Evolutionary conservation across 73 alveolate genomes (phyloP), one percentile per base, ranked within the genome.

Genomic region (Vitrella brassicaformis): DNA sequence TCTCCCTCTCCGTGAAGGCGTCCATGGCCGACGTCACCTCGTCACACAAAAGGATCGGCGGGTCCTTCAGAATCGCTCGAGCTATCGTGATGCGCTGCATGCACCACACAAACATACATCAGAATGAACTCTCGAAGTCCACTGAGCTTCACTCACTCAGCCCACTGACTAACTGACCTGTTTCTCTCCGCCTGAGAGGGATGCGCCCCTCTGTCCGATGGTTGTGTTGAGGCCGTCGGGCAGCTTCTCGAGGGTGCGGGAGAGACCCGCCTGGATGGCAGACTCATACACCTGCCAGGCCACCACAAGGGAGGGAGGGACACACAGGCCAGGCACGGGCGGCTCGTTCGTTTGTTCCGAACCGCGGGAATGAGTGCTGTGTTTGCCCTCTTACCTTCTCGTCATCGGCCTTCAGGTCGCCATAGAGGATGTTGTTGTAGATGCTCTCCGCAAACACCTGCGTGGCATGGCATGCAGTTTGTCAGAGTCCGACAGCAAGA

Each of bases 11-110:
- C 67, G 96, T 90, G 71, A 80, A 68, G 66, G 90, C 82, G 77
- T 90, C 96, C 65, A 90, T 73, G 46, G 91, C 90, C 8, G 94
- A 87, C 27, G 96, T 90, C 0, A 94, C 94, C 75, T 90, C 96
- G 82, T 90, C 96, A 87, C 87, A 87, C 66, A 87, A 80, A 87
- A 90, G 84, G 69, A 90, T 84, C 56, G 84, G 90, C 56, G 91
- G 85, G 74, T 87, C 85, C 80, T 83, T 87, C 28, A 90, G 82
- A 26, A 90, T 72, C 19, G 96, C 96, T 81, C 96, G 81, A 65
- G 93, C 94, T 0, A 90, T 90, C 65, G 93, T 89, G 66, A 88
- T 90, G 81, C 85, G 73, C 78, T 86, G n/a, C n/a, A n/a, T n/a
- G n/a, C n/a, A n/a, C n/a, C n/a, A n/a, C n/a, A n/a, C n/a, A n/a